Conservation (phyloP, 352 stramenopile species). For the Globisporangium barbulae region DNA sequence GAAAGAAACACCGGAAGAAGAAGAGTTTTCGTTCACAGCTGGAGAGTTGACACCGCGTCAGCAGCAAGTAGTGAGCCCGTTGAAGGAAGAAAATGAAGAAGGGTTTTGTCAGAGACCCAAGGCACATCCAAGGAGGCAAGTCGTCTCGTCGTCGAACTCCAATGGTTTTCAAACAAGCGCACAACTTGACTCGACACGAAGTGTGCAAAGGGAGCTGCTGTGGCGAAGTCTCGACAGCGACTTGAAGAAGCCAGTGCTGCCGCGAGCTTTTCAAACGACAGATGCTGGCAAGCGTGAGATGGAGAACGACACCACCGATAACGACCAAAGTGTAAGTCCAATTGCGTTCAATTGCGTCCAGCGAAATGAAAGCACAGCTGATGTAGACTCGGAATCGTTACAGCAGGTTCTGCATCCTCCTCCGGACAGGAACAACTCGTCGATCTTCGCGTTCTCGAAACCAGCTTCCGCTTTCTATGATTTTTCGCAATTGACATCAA, state of each 20-base stretch:
- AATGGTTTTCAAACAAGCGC: background rate
- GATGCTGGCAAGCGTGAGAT: background rate
- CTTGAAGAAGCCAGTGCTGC: background rate
- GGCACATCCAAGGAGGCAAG: background rate
- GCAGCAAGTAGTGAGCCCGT: too few relatives aligned
- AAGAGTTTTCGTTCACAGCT: background rate
- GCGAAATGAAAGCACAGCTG: too few relatives aligned
- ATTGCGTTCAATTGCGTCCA: background rate
- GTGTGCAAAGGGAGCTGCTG: background rate
- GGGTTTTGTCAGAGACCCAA: background rate
- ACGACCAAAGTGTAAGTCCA: background rate
- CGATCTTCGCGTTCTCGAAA: background rate
- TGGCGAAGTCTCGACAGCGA: conserved; percentile 19
- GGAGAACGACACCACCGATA: background rate
- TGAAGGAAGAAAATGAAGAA: background rate
- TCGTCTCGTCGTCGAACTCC: conserved; percentile 9
- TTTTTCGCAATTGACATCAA: background rate
- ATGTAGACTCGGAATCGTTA: too few relatives aligned
- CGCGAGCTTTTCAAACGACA: background rate
- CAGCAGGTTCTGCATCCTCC: background rate
- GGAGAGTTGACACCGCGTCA: background rate
- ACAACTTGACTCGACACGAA: background rate
- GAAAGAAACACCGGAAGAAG: background rate
- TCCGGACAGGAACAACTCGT: background rate
- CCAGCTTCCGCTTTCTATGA: background rate